Percentiles rank a stretch among this genome's conserved stretches.
Conservation (phyloP, 306 rosid genomes). For the Pyrus betulifolia region DNA sequence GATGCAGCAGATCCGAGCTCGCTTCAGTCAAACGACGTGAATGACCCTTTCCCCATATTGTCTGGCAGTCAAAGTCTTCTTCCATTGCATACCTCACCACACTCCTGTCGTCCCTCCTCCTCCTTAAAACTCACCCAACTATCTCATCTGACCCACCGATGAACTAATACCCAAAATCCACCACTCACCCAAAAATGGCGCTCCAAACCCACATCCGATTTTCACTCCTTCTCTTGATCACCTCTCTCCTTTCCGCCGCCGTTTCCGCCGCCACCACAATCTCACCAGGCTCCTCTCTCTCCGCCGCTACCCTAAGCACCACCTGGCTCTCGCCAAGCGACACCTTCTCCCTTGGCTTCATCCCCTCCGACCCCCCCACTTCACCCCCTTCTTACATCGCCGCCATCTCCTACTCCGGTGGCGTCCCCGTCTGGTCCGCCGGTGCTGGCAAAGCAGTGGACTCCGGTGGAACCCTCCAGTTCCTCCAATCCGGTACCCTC, state of each 20-base stretch:
- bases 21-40: not conserved
- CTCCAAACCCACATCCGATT: not conserved
- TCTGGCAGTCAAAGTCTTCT: no score
- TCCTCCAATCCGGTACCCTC: conserved; percentile 45
- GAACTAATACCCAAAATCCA: no score
- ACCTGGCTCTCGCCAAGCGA: conserved; percentile 38
- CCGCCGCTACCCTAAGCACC: conserved; percentile 32
- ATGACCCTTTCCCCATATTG: no score
- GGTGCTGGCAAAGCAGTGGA: conserved; percentile 36
- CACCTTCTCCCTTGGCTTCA: conserved; percentile 42
- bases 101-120: not conserved
- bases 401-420: conserved; percentile 45
- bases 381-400: conserved; percentile 46
- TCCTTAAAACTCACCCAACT: no score
- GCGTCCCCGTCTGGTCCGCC: conserved; percentile 58
- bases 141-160: no score
- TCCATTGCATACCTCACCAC: not conserved
- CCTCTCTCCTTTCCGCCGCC: not conserved
- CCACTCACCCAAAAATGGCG: not conserved
- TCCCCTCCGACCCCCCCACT: conserved; percentile 34
- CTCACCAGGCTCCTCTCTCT: conserved; percentile 41
- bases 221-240: not conserved
- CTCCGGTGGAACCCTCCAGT: conserved; percentile 39
- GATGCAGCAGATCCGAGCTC: not conserved
- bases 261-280: conserved; percentile 7